phyloP scores from a whole-genome alignment of 176 grass and related monocot genomes.

The Hsuehochloa calcarea region DNA sequence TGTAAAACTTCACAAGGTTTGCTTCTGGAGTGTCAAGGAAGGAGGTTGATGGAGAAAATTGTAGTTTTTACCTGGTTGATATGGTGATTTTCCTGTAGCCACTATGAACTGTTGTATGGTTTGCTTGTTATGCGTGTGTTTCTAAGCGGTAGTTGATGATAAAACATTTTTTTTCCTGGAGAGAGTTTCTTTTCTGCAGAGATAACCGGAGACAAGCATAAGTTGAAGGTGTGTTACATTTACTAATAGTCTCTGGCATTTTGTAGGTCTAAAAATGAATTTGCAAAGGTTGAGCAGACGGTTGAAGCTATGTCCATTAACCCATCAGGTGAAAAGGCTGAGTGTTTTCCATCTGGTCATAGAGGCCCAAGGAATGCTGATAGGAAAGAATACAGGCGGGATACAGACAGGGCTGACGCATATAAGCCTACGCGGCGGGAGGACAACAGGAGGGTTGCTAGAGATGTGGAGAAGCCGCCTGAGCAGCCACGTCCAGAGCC shows the following conservation, averaged over 20 bases:
- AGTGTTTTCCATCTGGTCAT: slow-evolving; percentile 50
- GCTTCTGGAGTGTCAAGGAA: slow-evolving; percentile 9
- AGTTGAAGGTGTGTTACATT: neutral
- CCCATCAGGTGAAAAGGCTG: slow-evolving; percentile 46
- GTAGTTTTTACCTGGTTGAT: neutral
- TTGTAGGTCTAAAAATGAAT: slow-evolving; percentile 66
- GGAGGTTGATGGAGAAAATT: neutral
- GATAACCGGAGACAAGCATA: neutral
- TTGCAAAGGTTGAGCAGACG: slow-evolving; percentile 65
- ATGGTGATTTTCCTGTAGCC: neutral
- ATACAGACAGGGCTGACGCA: slow-evolving; percentile 42
- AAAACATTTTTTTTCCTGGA: neutral
- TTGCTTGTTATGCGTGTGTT: slow-evolving; percentile 1
- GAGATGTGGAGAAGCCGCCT: slow-evolving; percentile 53
- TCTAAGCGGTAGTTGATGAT: neutral
- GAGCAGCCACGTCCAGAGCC: slow-evolving; percentile 65
- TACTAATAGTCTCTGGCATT: slow-evolving; percentile 12
- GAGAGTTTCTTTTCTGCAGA: neutral
- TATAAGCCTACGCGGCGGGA: slow-evolving; percentile 57
- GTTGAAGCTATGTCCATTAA: slow-evolving; percentile 45
- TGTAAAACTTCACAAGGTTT: neutral
- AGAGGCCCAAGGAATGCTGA: slow-evolving; percentile 63
- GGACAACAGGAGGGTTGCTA: slow-evolving; percentile 46
- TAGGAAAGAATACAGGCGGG: slow-evolving; percentile 54
- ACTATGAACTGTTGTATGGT: neutral